Base-by-base conservation (phyloP, 2,329 filamentous ascomycete species). In the Trichocomaceae sp. region DNA sequence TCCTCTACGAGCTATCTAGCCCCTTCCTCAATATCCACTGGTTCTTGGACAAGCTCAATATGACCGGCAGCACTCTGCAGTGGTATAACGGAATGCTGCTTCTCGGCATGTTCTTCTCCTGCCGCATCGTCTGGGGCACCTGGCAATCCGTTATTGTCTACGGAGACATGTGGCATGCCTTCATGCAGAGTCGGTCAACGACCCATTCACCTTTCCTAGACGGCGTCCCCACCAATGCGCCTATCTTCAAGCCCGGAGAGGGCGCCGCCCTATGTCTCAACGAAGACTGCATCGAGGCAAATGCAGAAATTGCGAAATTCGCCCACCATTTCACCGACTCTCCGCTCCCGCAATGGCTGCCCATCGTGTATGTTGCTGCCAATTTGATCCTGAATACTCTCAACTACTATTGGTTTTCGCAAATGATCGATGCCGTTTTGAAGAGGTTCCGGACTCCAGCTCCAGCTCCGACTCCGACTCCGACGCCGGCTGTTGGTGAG, bases 11-110 rank as follows among this genome's bases (percentile, higher is more conserved):
- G 65, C 79, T 86, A 60, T 84, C 81, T 41, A 80, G 78, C 58
- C 83, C 83, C 8, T 85, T 85, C 67, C 75, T 85, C 59, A 86
- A 86, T 68, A 79, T 85, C 65, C 83, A 86, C 72, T 86, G 83
- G 83, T 85, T 86, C 74, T 81, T 82, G 64, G 83, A 86, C 66
- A 86, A 86, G 70, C 73, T 85, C 66, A 78, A 80, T 66, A 78
- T 84, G 71, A 86, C 83, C 4, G 83, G 83, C 51, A 79, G 77
- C 49, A 76, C 73, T 49, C 66, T 81, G 22, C 83, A 86, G 65
- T 81, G 82, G 71, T 79, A 84, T 65, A 85, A 85, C 64, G 83
- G 83, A 62, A 80, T 83, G 64, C 56, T 78, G 17, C 76, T 85
- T 12, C 77, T 84, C 48, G 62, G 65, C 41, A 78, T 77, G 48